A percentile compares a stretch with the other conserved stretches of the same genome.
Conservation (phyloP, 192 early-diverging fungal genomes). For the Hyaloraphidium curvatum region DNA sequence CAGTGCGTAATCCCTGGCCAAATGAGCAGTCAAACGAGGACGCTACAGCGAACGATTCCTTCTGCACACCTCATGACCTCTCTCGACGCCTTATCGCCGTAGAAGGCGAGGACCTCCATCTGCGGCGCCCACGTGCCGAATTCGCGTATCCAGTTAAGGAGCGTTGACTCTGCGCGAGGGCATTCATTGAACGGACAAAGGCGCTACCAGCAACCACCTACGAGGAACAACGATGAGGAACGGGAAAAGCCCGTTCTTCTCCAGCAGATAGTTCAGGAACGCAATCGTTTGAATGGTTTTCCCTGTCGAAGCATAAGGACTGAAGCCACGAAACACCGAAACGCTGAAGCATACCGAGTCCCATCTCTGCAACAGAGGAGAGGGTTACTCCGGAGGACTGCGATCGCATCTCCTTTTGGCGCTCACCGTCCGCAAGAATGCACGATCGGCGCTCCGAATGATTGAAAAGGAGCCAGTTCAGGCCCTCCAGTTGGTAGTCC, state of each 20-base stretch:
- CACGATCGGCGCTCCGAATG: no score
- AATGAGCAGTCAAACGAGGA: background rate
- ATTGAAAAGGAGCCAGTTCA: slow-evolving; percentile 25
- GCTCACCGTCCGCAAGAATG: background rate
- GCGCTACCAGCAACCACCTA: slow-evolving; percentile 14
- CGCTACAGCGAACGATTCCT: background rate
- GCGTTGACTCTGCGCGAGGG: background rate
- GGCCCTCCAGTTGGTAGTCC: slow-evolving; percentile 41
- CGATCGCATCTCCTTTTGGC: background rate
- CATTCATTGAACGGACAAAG: background rate
- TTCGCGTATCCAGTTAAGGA: slow-evolving; percentile 51
- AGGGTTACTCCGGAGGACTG: slow-evolving; percentile 51
- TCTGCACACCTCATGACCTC: slow-evolving; percentile 15
- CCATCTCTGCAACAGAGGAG: slow-evolving; percentile 44
- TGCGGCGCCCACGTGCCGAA: slow-evolving; percentile 50
- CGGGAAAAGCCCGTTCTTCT: slow-evolving; percentile 27
- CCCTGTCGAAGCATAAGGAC: slow-evolving; percentile 7
- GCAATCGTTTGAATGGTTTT: slow-evolving; percentile 58
- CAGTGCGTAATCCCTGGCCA: background rate
- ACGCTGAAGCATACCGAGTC: slow-evolving; percentile 22
- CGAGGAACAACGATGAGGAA: slow-evolving; percentile 48
- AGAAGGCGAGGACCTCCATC: slow-evolving; percentile 30
- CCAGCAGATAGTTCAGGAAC: slow-evolving; percentile 26
- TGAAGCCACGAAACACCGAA: background rate
- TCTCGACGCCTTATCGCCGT: slow-evolving; percentile 23